Percentiles rank a stretch among this genome's conserved stretches.
Evolutionary conservation across 179 eudicot genomes (phyloP).

Genomic region (Spinacia oleracea): DNA sequence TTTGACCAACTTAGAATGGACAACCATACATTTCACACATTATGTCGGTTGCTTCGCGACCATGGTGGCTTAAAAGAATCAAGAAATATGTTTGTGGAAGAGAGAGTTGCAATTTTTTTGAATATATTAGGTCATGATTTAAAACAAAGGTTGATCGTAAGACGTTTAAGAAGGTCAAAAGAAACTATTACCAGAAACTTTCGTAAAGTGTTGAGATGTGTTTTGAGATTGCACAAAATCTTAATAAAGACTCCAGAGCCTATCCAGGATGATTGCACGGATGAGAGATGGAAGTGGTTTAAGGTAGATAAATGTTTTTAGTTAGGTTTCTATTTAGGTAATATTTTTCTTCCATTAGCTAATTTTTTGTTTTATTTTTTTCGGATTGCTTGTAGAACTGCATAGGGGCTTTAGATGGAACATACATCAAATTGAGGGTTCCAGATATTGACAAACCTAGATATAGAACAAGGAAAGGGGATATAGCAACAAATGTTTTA

Average conservation of each 20-base stretch:
- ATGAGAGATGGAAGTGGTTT: background rate
- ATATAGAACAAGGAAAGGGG: slow-evolving; percentile 10
- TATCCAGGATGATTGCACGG: background rate
- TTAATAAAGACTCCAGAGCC: background rate
- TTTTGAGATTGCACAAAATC: background rate
- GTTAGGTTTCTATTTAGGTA: too few species aligned
- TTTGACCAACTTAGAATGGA: slow-evolving; percentile 1
- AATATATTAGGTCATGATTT: too few species aligned
- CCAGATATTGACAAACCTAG: background rate
- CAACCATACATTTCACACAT: background rate
- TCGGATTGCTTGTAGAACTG: background rate
- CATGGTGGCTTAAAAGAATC: too few species aligned
- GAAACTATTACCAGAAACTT: too few species aligned
- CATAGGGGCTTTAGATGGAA: slow-evolving; percentile 5
- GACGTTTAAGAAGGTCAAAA: too few species aligned
- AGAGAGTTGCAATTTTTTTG: too few species aligned
- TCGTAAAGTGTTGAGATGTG: too few species aligned
- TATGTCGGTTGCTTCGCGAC: background rate
- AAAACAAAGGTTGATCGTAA: too few species aligned
- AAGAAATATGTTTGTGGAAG: too few species aligned
- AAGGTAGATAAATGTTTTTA: background rate
- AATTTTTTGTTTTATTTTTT: background rate
- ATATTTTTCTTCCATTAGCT: background rate
- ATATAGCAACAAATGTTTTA: slow-evolving; percentile 8
- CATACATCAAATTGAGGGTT: slow-evolving; percentile 10